Evolutionary conservation across 1,284 basidiomycete species (phyloP), one percentile per base, ranked within the genome.

Genomic region (Porogramme epimiltina): DNA sequence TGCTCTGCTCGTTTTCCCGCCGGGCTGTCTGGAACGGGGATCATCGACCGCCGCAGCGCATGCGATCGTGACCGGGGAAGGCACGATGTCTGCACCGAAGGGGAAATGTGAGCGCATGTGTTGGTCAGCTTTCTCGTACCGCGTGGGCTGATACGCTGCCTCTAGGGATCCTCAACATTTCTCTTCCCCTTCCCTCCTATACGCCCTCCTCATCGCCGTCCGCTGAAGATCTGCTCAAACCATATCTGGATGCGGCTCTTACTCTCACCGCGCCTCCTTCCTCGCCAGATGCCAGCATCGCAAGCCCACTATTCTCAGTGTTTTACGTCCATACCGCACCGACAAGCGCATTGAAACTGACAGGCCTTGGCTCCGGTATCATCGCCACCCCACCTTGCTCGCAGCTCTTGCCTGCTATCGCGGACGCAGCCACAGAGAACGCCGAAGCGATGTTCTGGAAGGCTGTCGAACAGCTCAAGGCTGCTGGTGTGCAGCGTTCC

Each of bases 1-100:
- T 9, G 82, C 84, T 1, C 68, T 96, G 3, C 63, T 95, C 9
- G 79, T 97, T 4, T 94, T 97, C 59, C 93, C 95, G 0, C 94
- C 95, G 0, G 74, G 72, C 0, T 79, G 78, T 1, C 62, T 87
- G 2, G 52, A 66, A 0, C 71, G 69, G 20, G 82, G 80, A 3
- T 79, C 82, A 6, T 51, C 65, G 0, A 71, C 69, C 1, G 69
- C 73, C 6, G 77, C 88, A 1, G 91, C 88, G 2, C 85, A 86
- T 43, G 85, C 79, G 0, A 71, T 95, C 44, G 72, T 93, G 45
- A 87, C 89, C 37, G 96, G 95, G 6, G 85, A 91, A 64, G 89
- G 87, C 9, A 93, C 90, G 1, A 82, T 95, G 71, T 89, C 91
- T 8, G 84, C 92, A 49, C 96, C 96, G 0, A 74, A 80, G 47